These are phyloP conservation scores for Picocystis sp. DNA, from an alignment of 163 green algal genomes.

Conservation along the genomic window DNA sequence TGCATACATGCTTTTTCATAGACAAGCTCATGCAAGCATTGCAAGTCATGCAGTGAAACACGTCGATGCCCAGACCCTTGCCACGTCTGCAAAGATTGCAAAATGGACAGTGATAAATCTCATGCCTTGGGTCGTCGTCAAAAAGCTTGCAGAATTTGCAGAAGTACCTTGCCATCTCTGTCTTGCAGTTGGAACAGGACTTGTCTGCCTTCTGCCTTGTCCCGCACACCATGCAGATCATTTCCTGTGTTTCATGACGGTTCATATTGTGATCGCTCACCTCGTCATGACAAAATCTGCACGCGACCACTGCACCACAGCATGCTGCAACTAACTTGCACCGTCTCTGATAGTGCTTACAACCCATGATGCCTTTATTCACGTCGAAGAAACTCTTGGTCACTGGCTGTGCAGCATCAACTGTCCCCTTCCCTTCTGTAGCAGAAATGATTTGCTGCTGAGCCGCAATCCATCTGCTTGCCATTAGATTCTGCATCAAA, in stretches of 20 bases:
- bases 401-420: conserved; percentile 5
- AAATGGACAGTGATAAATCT: conserved; percentile 99
- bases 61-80: conserved; percentile 79
- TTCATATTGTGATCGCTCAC: conserved; percentile 65
- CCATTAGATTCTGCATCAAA: conserved; percentile 96
- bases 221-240: conserved; percentile 54
- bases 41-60: conserved; percentile 99
- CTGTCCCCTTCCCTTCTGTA: conserved; percentile 6
- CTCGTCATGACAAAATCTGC: conserved; percentile 48
- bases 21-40: conserved; percentile 94
- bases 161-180: conserved; percentile 71
- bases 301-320: conserved; percentile 61
- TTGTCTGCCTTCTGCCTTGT: conserved; percentile 44
- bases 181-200: conserved; percentile 42
- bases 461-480: conserved; percentile 78
- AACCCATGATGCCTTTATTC: neutral
- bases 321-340: conserved; percentile 65
- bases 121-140: conserved; percentile 54
- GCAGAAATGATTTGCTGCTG: conserved; percentile 44
- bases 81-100: conserved; percentile 88
- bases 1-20: conserved; percentile 69
- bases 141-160: conserved; percentile 92
- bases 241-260: conserved; percentile 19
- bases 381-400: neutral
- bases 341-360: no score